Conservation (phyloP, 2,329 filamentous ascomycete genomes). For the Phyllosticta citribraziliensis region DNA sequence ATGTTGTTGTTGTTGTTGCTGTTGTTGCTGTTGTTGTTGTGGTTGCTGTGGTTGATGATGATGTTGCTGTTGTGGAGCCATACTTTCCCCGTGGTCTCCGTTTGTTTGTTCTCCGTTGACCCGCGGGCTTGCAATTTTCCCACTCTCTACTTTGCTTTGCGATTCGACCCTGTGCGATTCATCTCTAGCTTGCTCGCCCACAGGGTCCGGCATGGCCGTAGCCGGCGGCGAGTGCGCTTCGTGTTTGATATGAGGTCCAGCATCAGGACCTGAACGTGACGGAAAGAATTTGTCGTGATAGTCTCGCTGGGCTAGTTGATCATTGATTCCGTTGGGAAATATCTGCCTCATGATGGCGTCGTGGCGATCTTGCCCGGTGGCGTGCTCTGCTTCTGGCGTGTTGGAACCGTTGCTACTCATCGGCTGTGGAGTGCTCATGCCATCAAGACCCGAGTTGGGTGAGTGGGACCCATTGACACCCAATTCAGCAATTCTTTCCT, state of each 20-base stretch:
- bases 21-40: no score
- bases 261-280: neutral
- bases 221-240: neutral
- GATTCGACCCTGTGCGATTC: neutral
- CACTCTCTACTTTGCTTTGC: neutral
- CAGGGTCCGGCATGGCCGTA: neutral
- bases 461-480: conserved; percentile 12
- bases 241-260: neutral
- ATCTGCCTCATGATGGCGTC: conserved; percentile 27
- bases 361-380: conserved; percentile 22
- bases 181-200: neutral
- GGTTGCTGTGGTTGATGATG: no score
- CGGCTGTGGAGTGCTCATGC: conserved; percentile 14
- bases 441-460: conserved; percentile 13
- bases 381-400: conserved; percentile 9
- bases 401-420: conserved; percentile 1
- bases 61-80: no score
- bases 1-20: no score
- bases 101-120: no score
- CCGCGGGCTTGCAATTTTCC: no score
- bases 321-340: conserved; percentile 27
- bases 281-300: conserved; percentile 12
- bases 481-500: conserved; percentile 8
- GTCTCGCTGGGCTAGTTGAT: conserved; percentile 9
- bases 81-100: no score